These are phyloP conservation scores for Fraxinus anomala DNA, from an alignment of 257 asterid species.

Conservation along the genomic window DNA sequence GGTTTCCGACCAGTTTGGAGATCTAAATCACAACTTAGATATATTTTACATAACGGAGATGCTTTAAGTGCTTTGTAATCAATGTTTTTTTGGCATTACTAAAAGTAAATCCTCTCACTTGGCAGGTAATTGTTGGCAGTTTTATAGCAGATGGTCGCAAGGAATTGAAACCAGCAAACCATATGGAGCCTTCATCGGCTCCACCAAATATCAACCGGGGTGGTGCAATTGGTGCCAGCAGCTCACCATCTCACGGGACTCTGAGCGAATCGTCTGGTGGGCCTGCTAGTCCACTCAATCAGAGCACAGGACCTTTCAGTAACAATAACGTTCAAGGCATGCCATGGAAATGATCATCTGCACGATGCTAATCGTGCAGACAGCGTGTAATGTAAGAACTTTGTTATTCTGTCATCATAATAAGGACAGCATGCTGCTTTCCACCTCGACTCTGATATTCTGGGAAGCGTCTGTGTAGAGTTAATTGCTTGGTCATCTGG, in stretches of 20 bases:
- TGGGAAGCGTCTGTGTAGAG: conserved; percentile 26
- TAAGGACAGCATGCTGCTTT: conserved; percentile 21
- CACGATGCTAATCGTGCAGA: neutral
- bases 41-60: too few species aligned
- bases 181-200: conserved; percentile 37
- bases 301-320: conserved; percentile 43
- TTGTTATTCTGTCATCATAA: conserved; percentile 23
- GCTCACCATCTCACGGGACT: conserved; percentile 54
- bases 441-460: conserved; percentile 17
- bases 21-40: too few species aligned
- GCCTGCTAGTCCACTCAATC: conserved; percentile 52
- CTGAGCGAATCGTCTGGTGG: conserved; percentile 55
- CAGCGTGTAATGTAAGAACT: conserved; percentile 1
- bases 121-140: conserved; percentile 62
- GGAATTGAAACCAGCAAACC: conserved; percentile 38
- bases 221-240: conserved; percentile 41
- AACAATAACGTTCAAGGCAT: conserved; percentile 40
- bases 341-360: conserved; percentile 47
- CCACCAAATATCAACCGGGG: conserved; percentile 39
- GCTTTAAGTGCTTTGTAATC: neutral
- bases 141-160: conserved; percentile 41
- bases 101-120: neutral
- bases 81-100: neutral
- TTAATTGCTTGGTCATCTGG: conserved; percentile 15
- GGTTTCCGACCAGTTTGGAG: too few species aligned